Evolutionary conservation across 2,329 filamentous ascomycete species (phyloP).

Genomic region (Clathrospora elynae): DNA sequence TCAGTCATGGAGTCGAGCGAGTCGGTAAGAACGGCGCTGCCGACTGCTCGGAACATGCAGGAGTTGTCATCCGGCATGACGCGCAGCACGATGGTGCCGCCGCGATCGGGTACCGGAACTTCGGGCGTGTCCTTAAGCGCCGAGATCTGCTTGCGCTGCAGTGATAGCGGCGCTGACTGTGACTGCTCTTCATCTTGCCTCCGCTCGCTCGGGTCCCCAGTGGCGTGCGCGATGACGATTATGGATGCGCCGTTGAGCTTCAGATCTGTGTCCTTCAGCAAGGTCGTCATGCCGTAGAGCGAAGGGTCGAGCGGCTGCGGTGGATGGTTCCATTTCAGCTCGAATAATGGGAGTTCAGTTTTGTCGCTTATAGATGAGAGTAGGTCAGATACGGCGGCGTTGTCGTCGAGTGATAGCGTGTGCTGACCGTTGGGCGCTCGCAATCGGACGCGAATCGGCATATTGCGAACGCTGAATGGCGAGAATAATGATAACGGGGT

Average conservation of each 20-base stretch:
- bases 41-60: constrained; percentile 90
- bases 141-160: constrained; percentile 52
- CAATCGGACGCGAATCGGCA: constrained; percentile 73
- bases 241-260: constrained; percentile 72
- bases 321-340: constrained; percentile 85
- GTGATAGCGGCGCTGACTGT: constrained; percentile 44
- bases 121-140: constrained; percentile 65
- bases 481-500: too few species aligned
- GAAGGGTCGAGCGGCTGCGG: constrained; percentile 70
- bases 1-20: constrained; percentile 70
- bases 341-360: constrained; percentile 69
- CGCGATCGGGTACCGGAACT: constrained; percentile 61
- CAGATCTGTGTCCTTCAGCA: constrained; percentile 62
- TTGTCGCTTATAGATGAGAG: constrained; percentile 65
- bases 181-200: constrained; percentile 23
- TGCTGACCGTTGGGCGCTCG: constrained; percentile 75
- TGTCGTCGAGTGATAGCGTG: constrained; percentile 69
- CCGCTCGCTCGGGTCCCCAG: constrained; percentile 36
- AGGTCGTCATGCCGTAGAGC: constrained; percentile 55
- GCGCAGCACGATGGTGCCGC: constrained; percentile 70
- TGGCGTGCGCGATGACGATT: constrained; percentile 61
- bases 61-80: constrained; percentile 98
- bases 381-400: constrained; percentile 68
- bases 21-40: constrained; percentile 72
- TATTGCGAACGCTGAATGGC: constrained; percentile 15